Evolutionary conservation across 106 monocot genomes (phyloP).

Genomic region (Allium fistulosum): DNA sequence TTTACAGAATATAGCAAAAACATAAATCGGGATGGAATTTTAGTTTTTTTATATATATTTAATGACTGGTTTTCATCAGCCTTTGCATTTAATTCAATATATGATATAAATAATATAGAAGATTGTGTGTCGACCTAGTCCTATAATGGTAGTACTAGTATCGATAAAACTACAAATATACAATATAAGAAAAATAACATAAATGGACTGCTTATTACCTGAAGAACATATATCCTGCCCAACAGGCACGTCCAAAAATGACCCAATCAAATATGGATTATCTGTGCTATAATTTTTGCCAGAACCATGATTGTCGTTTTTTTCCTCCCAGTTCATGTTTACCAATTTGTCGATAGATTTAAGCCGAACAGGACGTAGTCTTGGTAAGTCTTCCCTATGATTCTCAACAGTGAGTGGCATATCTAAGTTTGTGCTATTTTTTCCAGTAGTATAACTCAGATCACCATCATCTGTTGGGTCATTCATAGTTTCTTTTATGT

Average conservation of each 20-base stretch:
- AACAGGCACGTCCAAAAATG: constrained; percentile 84
- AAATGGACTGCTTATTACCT: constrained; percentile 28
- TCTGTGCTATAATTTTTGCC: constrained; percentile 42
- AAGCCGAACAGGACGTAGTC: constrained; percentile 71
- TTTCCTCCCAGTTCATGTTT: constrained; percentile 63
- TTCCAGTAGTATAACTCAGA: constrained; percentile 16
- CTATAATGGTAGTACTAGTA: too few species aligned
- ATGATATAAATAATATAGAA: too few species aligned
- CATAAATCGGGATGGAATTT: too few species aligned
- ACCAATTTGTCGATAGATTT: constrained; percentile 75
- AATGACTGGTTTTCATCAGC: too few species aligned
- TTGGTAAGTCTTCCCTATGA: constrained; percentile 76
- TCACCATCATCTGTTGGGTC: constrained; percentile 32
- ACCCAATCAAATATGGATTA: constrained; percentile 64
- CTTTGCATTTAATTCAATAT: too few species aligned
- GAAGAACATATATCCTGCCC: constrained; percentile 70
- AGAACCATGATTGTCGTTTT: constrained; percentile 34
- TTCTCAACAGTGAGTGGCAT: constrained; percentile 36
- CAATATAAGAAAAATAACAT: background rate
- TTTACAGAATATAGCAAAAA: too few species aligned
- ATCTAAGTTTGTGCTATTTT: constrained; percentile 32
- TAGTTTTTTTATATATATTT: too few species aligned
- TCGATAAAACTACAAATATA: too few species aligned
- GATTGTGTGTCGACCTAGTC: too few species aligned
- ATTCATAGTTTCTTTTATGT: constrained; percentile 18